Evolutionary conservation across 176 grass and related monocot species (phyloP).

Genomic region (Cymbopogon citratus): DNA sequence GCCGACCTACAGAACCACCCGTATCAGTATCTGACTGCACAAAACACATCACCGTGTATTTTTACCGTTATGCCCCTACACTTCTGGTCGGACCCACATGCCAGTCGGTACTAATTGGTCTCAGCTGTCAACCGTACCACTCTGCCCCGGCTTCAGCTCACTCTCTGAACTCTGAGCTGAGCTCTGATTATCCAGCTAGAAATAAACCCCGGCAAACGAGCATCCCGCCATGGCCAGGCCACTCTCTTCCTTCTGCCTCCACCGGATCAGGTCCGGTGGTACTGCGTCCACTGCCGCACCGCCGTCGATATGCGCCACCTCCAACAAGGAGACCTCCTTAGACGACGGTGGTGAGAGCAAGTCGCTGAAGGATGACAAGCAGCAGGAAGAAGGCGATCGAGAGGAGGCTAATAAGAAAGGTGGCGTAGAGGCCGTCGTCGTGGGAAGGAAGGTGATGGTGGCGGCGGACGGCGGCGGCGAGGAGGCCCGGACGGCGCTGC

Average conservation of each 20-base stretch:
- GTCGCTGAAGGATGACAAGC: background rate
- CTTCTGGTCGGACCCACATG: conserved; percentile 16
- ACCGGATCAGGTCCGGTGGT: conserved; percentile 28
- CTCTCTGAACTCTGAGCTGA: background rate
- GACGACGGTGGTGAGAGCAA: background rate
- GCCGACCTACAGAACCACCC: background rate
- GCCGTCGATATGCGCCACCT: conserved; percentile 10
- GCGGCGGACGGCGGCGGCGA: conserved; percentile 37
- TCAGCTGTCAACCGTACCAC: background rate
- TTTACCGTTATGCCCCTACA: background rate
- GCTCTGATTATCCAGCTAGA: background rate
- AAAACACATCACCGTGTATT: background rate
- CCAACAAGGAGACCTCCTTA: background rate
- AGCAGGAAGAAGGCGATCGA: background rate
- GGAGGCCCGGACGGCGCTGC: conserved; percentile 61
- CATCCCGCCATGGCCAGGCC: conserved; percentile 28
- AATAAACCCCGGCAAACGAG: background rate
- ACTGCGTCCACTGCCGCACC: background rate
- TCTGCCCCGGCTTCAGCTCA: background rate
- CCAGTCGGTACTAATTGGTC: conserved; percentile 10
- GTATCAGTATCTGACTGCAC: too few relatives aligned
- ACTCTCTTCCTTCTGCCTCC: conserved; percentile 54
- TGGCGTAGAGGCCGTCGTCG: background rate
- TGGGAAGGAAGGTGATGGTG: conserved; percentile 63
- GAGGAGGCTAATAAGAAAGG: background rate